A percentile compares a stretch with the other conserved stretches of the same genome.
These are phyloP conservation scores for Scleromitrula shiraiana DNA, from an alignment of 2,329 filamentous ascomycete species.

Conservation along the genomic window DNA sequence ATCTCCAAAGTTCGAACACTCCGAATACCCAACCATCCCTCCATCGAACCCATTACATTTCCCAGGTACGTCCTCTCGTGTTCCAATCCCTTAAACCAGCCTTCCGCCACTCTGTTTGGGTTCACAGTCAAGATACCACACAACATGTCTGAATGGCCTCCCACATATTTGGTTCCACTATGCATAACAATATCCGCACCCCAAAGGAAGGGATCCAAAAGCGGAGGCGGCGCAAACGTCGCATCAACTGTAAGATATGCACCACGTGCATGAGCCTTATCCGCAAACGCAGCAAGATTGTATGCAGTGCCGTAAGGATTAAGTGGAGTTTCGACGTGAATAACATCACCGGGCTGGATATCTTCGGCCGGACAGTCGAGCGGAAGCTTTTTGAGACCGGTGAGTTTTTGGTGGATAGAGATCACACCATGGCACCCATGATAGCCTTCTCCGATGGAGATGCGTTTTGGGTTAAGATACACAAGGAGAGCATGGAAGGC, in stretches of 20 bases:
- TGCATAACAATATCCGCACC: conserved; percentile 89
- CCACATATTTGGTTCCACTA: conserved; percentile 90
- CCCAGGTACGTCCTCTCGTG: conserved; percentile 71
- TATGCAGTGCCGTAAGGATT: conserved; percentile 83
- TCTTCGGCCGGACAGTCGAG: conserved; percentile 60
- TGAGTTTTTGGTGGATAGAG: conserved; percentile 63
- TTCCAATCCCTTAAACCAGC: conserved; percentile 47
- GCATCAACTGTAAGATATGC: conserved; percentile 78
- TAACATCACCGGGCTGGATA: conserved; percentile 68
- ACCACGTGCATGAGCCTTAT: conserved; percentile 61
- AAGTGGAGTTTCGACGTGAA: conserved; percentile 88
- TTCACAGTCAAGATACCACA: conserved; percentile 72
- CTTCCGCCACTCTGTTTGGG: conserved; percentile 38
- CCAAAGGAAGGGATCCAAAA: conserved; percentile 75
- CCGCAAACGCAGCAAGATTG: conserved; percentile 63
- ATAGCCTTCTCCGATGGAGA: conserved; percentile 80
- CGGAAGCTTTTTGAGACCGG: conserved; percentile 62
- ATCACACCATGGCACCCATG: conserved; percentile 91
- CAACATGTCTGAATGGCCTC: conserved; percentile 88
- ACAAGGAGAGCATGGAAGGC: conserved; percentile 84
- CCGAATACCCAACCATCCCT: conserved; percentile 85
- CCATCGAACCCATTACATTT: conserved; percentile 77
- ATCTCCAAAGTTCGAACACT: conserved; percentile 81
- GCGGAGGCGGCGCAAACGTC: conserved; percentile 84
- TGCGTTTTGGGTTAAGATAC: conserved; percentile 71